A percentile compares a stretch with the other conserved stretches of the same genome.
Evolutionary conservation across 192 early-diverging fungal genomes (phyloP).

Genomic region (Coemansia sp.): DNA sequence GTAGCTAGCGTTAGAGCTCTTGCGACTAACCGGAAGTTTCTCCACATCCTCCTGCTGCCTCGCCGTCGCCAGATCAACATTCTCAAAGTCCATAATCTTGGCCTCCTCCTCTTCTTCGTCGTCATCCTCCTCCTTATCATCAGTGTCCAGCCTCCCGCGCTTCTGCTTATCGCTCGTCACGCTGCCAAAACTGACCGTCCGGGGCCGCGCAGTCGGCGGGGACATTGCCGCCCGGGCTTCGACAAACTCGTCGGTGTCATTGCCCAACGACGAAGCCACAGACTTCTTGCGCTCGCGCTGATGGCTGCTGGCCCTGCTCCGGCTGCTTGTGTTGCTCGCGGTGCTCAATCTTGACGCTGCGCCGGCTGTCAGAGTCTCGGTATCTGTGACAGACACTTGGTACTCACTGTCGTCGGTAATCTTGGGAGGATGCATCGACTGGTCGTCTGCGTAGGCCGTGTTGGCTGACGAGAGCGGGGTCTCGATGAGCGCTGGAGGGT

Average conservation of each 20-base stretch:
- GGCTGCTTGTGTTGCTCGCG: conserved; percentile 1
- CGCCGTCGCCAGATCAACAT: conserved; percentile 3
- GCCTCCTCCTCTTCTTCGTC: conserved; percentile 2
- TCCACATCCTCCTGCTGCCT: neutral
- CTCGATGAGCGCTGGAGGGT: too few species aligned
- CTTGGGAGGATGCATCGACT: neutral
- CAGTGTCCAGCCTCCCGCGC: too few species aligned
- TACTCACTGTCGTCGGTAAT: conserved; percentile 1
- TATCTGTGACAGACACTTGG: conserved; percentile 17
- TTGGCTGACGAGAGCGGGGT: neutral
- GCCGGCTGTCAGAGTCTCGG: conserved; percentile 15
- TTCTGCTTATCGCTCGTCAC: neutral
- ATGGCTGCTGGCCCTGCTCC: neutral
- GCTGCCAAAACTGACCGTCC: conserved; percentile 9
- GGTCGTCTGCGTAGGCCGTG: neutral
- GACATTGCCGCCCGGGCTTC: conserved; percentile 19
- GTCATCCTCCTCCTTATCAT: neutral
- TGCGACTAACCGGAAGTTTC: neutral
- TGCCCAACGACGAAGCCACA: conserved; percentile 4
- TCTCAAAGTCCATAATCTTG: conserved; percentile 11
- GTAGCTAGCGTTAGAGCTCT: conserved; percentile 4
- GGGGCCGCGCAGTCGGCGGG: neutral
- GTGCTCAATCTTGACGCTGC: neutral
- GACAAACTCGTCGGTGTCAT: conserved; percentile 28
- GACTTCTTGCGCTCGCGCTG: neutral